phyloP scores from a whole-genome alignment of 116 monocot genomes.

The Cymodocea nodosa region DNA sequence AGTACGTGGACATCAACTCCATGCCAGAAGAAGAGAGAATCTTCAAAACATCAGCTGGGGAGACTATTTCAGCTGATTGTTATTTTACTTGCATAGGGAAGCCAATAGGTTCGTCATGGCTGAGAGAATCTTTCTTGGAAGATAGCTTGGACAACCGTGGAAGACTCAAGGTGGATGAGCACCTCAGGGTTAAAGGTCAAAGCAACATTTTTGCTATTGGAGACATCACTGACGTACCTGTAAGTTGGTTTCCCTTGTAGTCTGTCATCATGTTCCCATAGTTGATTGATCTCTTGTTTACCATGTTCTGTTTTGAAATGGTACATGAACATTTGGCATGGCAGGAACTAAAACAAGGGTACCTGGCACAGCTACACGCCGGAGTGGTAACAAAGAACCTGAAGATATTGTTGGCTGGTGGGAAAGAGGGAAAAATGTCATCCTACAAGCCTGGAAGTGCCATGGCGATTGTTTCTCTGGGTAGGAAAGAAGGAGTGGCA shows the following conservation, averaged over 20 bases:
- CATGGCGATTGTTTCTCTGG: slow-evolving; percentile 32
- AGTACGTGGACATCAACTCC: slow-evolving; percentile 19
- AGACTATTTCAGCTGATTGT: slow-evolving; percentile 29
- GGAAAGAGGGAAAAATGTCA: not conserved
- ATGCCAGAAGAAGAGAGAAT: not conserved
- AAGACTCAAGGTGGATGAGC: slow-evolving; percentile 40
- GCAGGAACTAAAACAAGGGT: slow-evolving; percentile 47
- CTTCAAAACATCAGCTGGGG: slow-evolving; percentile 25
- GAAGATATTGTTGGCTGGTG: slow-evolving; percentile 21
- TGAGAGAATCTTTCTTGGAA: slow-evolving; percentile 25
- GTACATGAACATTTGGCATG: not conserved
- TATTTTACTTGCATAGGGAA: slow-evolving; percentile 32
- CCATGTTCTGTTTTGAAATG: too few species aligned
- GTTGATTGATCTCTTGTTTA: too few species aligned
- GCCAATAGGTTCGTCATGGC: slow-evolving; percentile 32
- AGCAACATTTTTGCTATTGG: slow-evolving; percentile 46
- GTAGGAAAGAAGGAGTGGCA: slow-evolving; percentile 33
- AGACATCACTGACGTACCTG: slow-evolving; percentile 44
- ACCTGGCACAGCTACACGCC: slow-evolving; percentile 32
- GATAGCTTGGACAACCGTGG: slow-evolving; percentile 24
- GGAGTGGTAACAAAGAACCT: slow-evolving; percentile 32
- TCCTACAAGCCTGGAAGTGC: slow-evolving; percentile 20
- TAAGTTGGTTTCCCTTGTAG: slow-evolving; percentile 3
- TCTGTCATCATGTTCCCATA: too few species aligned
- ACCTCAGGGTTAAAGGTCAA: slow-evolving; percentile 30